These are phyloP conservation scores for Phytophthora litchii DNA, from an alignment of 352 stramenopile species.

Conservation along the genomic window DNA sequence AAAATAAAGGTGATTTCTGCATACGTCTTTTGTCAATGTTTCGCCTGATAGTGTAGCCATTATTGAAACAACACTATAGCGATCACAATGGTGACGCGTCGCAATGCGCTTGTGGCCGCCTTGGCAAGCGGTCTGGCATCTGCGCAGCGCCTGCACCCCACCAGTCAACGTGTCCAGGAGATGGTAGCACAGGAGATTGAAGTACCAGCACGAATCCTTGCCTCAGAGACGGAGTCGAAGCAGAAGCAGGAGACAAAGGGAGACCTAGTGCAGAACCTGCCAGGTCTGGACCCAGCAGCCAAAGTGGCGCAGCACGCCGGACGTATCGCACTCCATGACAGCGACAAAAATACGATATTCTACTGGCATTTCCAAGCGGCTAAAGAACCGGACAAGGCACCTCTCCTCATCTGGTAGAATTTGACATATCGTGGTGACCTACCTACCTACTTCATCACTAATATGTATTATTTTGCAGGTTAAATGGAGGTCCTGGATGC, in stretches of 20 bases:
- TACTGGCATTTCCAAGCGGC: conserved; percentile 82
- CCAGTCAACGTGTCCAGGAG: conserved; percentile 3
- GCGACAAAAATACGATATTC: conserved; percentile 67
- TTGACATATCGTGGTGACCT: conserved; percentile 6
- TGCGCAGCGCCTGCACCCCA: conserved; percentile 42
- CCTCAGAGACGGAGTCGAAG: conserved; percentile 3
- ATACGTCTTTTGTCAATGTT: not conserved
- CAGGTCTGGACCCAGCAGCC: conserved; percentile 51
- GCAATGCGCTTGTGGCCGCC: conserved; percentile 5
- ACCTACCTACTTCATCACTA: conserved; percentile 6
- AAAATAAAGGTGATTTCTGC: too few species aligned
- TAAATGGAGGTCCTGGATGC: conserved; percentile 85
- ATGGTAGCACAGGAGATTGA: conserved; percentile 5
- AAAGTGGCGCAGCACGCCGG: conserved; percentile 77
- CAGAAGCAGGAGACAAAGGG: conserved; percentile 23
- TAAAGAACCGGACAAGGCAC: conserved; percentile 48
- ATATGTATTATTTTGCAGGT: conserved; percentile 35
- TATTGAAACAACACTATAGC: not conserved
- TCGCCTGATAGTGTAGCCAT: not conserved
- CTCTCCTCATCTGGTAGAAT: conserved; percentile 72
- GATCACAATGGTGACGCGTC: conserved; percentile 6
- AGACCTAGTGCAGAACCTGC: conserved; percentile 57
- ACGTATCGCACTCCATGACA: conserved; percentile 53
- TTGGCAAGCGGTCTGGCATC: conserved; percentile 10
- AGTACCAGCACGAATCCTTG: conserved; percentile 6